Base-by-base conservation (phyloP, 495 filamentous ascomycete species). In the Aspergillus ostianus region DNA sequence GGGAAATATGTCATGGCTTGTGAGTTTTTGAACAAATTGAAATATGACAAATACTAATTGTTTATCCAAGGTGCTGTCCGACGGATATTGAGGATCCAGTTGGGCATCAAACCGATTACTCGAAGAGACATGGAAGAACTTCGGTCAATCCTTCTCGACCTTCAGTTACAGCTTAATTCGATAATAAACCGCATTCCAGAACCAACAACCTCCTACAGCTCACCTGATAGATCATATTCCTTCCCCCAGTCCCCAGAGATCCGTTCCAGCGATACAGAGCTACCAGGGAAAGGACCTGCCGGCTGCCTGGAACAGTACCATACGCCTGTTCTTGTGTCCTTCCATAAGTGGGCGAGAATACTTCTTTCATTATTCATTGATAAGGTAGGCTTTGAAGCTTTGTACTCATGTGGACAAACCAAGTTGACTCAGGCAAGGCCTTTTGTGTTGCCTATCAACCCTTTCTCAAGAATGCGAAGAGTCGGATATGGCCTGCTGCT, bases 361-460 rank as follows among this genome's bases (percentile, higher is more conserved):
- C 64, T 81, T 26, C 59, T 80, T 2, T 77, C 73, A 0, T 57
- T 81, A 6, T 78, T 76, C 32, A 74, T 78, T 44, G 77, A 81
- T 58, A 80, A 80, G 64, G 75, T 78, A 12, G 45, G 67, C 56
- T 3, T 9, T 17, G 29, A 23, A 18, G 9, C n/a, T 23, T 10
- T 30, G 30, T 15, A 21, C 51, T 58, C 15, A 60, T 19, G 20
- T 47, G n/a, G 17, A 47, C 13, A 51, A 19, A 19, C 26, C 19
- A 51, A 5, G 18, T 21, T 15, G 26, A 26, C 49, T 6, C 4
- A 15, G 6, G 4, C 13, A 10, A 80, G 68, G 79, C 81, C 1
- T 84, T 81, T 53, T 82, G 78, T 52, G 80, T 84, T 51, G 73
- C 81, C 12, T 83, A 83, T 60, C 81, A 84, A 60, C 80, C 81